Evolutionary conservation across 177 flowering plant genomes (phyloP).

Genomic region (Vitis hybrid): DNA sequence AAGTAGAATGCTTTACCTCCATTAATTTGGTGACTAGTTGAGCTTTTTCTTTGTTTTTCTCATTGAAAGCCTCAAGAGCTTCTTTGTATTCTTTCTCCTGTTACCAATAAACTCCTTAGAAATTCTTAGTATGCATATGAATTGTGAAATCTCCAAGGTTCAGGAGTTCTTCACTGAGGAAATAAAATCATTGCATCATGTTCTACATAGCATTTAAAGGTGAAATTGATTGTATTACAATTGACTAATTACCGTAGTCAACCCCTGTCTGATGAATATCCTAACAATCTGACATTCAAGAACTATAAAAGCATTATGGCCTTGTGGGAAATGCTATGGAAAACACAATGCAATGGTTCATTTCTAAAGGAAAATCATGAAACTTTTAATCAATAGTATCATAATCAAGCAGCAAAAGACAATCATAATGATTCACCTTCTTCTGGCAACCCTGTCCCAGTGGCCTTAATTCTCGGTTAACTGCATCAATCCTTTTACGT

Average conservation of each 20-base stretch:
- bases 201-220: background rate
- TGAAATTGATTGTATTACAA: background rate
- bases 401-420: background rate
- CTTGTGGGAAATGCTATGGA: background rate
- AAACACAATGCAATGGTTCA: conserved; percentile 1
- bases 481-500: conserved; percentile 46
- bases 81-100: conserved; percentile 93
- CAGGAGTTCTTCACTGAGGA: background rate
- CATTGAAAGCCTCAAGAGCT: conserved; percentile 78
- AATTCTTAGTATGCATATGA: no score
- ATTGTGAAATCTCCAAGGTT: conserved; percentile 4
- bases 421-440: conserved; percentile 29
- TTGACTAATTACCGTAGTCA: no score
- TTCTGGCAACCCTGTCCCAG: conserved; percentile 48
- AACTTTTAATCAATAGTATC: background rate
- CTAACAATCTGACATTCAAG: no score
- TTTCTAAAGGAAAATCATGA: background rate
- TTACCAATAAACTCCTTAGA: background rate
- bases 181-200: background rate
- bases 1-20: conserved; percentile 54
- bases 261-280: no score
- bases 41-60: conserved; percentile 81
- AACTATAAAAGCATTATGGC: no score
- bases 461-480: conserved; percentile 48
- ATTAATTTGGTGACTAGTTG: conserved; percentile 66